Evolutionary conservation across 192 early-diverging fungal genomes (phyloP), one percentile per base, ranked within the genome.

Genomic region (Paraglomus brasilianum): DNA sequence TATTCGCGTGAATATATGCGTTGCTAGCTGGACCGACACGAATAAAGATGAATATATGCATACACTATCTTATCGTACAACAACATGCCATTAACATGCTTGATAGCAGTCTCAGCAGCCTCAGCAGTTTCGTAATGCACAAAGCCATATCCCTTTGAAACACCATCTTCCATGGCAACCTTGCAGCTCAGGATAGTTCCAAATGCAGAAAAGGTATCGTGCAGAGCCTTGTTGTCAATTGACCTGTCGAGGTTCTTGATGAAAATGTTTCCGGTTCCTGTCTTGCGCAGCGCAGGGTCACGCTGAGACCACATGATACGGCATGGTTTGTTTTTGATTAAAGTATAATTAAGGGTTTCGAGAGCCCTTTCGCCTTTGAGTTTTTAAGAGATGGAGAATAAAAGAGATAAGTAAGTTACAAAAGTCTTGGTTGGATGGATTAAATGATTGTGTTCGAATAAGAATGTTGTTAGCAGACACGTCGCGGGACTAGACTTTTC

Each of bases 291-390:
- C 56, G 93, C 86, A 21, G 97, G 97, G 85, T 99, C 95, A 75
- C 97, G 92, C 85, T 99, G 93, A 46, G 95, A 97, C 95, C 95
- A 99, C 97, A 99, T 99, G 83, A 99, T 99, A 74, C 97, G 93
- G 85, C 96, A 96, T 53, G 94, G 85, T 75, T 90, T 89, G 69
- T 89, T 93, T 85, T 95, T 95, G 80, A 99, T 88, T 77, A 88
- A 82, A 69, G 92, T 91, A 84, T 97, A 99, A 92, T 99, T 99
- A 63, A 99, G 86, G 62, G 81, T 76, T 70, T 97, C 93, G 68
- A 99, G 80, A 59, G 97, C 97, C 74, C 91, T 87, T 81, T 96
- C 91, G 66, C 91, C 86, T 85, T 81, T 64, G 22, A 9, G 21
- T 17, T 13, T n/a, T 36, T 60, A 62, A 17, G 39, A 52, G 15